Evolutionary conservation across 169 alveolate genomes (phyloP).

Genomic region (Eimeria zaria): DNA sequence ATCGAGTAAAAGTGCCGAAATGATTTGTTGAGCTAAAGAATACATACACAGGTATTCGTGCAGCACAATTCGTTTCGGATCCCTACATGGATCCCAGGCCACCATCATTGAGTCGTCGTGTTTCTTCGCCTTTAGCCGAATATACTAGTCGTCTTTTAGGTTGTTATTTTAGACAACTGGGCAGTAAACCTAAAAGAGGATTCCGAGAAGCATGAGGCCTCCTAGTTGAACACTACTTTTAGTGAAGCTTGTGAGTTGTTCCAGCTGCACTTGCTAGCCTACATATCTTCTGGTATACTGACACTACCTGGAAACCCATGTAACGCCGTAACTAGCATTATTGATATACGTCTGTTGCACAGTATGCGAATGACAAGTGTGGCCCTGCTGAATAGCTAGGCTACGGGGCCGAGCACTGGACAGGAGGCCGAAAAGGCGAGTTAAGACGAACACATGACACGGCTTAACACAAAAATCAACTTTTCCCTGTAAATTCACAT

Average conservation of each 20-base stretch:
- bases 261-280: background rate
- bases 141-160: background rate
- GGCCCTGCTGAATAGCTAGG: background rate
- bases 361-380: background rate
- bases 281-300: background rate
- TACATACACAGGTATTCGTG: background rate
- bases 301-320: background rate
- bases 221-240: background rate
- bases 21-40: background rate
- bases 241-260: background rate
- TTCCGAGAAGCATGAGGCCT: background rate
- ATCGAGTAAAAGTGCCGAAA: background rate
- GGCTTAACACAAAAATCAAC: background rate
- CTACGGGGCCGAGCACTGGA: background rate
- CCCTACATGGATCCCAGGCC: background rate
- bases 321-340: too few relatives aligned
- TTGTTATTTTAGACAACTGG: background rate
- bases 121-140: background rate
- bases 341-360: background rate
- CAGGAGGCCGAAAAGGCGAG: background rate
- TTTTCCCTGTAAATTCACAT: constrained; percentile 12
- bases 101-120: background rate
- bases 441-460: background rate
- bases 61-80: background rate
- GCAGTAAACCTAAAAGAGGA: background rate